These are phyloP conservation scores for Boletus mariae DNA, from an alignment of 1,284 basidiomycete species.

Conservation along the genomic window DNA sequence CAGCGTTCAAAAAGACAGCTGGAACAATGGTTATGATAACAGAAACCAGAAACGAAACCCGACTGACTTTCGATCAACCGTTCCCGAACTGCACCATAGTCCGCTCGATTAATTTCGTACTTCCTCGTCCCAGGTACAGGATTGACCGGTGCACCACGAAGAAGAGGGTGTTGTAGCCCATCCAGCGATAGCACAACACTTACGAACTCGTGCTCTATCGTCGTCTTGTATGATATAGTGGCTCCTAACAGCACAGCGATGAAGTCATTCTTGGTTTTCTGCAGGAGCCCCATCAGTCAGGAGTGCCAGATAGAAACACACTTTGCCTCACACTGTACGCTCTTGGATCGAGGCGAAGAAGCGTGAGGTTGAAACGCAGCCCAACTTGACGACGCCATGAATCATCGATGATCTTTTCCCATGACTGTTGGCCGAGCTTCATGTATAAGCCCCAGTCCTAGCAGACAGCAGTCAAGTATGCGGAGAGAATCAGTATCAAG, in stretches of 20 bases:
- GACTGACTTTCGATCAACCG: conserved; percentile 29
- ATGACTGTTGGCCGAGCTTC: conserved; percentile 54
- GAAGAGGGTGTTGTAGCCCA: conserved; percentile 48
- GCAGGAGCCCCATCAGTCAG: conserved; percentile 1
- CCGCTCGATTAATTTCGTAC: conserved; percentile 21
- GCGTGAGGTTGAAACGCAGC: conserved; percentile 63
- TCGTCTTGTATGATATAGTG: conserved; percentile 48
- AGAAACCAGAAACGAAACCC: neutral
- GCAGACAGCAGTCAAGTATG: conserved; percentile 6
- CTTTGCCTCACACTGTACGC: conserved; percentile 53
- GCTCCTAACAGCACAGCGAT: conserved; percentile 56
- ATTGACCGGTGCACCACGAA: conserved; percentile 35
- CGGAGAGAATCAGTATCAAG: neutral
- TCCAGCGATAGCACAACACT: conserved; percentile 51
- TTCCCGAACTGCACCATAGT: conserved; percentile 20
- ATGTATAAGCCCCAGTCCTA: conserved; percentile 69
- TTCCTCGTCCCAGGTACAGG: conserved; percentile 14
- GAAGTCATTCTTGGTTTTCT: conserved; percentile 55
- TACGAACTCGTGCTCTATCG: conserved; percentile 60
- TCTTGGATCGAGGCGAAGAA: conserved; percentile 62
- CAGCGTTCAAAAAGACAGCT: conserved; percentile 27
- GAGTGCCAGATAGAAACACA: neutral
- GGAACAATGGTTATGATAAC: conserved; percentile 2
- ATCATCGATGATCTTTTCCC: conserved; percentile 54
- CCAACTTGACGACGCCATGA: conserved; percentile 61